These are phyloP conservation scores for Xylariaceae sp. DNA, from an alignment of 2,329 filamentous ascomycete species.

Conservation along the genomic window DNA sequence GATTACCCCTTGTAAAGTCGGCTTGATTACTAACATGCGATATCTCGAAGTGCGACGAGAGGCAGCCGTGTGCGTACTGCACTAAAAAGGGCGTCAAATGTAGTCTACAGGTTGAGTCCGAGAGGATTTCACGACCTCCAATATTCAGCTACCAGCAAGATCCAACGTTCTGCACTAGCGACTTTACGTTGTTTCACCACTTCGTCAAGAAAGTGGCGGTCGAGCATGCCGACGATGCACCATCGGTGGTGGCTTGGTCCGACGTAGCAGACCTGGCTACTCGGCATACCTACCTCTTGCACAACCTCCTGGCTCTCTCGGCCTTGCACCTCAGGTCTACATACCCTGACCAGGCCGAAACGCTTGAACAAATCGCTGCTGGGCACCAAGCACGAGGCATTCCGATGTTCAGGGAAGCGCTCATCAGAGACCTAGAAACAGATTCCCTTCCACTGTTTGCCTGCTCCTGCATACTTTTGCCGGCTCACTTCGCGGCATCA, in stretches of 20 bases:
- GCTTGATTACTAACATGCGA: not conserved
- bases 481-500: slow-evolving; percentile 34
- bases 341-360: slow-evolving; percentile 15
- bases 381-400: slow-evolving; percentile 34
- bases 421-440: slow-evolving; percentile 4
- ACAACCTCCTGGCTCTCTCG: slow-evolving; percentile 33
- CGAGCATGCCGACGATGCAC: slow-evolving; percentile 30
- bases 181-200: slow-evolving; percentile 35
- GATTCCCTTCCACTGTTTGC: slow-evolving; percentile 29
- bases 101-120: slow-evolving; percentile 27
- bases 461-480: slow-evolving; percentile 34
- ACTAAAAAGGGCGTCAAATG: slow-evolving; percentile 31
- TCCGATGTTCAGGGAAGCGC: slow-evolving; percentile 30
- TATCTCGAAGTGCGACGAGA: slow-evolving; percentile 33
- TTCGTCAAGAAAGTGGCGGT: slow-evolving; percentile 28
- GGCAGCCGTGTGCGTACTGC: slow-evolving; percentile 34
- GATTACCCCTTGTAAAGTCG: no score
- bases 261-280: slow-evolving; percentile 32
- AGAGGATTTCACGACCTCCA: not conserved
- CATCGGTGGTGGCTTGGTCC: slow-evolving; percentile 26
- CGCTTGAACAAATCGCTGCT: slow-evolving; percentile 25
- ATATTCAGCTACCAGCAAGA: not conserved
- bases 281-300: slow-evolving; percentile 32
- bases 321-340: slow-evolving; percentile 29
- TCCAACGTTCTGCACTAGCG: slow-evolving; percentile 26